Percentiles rank a stretch among this genome's conserved stretches.
These are phyloP conservation scores for Dillenia turbinata DNA, from an alignment of 164 flowering plant species.

Conservation along the genomic window DNA sequence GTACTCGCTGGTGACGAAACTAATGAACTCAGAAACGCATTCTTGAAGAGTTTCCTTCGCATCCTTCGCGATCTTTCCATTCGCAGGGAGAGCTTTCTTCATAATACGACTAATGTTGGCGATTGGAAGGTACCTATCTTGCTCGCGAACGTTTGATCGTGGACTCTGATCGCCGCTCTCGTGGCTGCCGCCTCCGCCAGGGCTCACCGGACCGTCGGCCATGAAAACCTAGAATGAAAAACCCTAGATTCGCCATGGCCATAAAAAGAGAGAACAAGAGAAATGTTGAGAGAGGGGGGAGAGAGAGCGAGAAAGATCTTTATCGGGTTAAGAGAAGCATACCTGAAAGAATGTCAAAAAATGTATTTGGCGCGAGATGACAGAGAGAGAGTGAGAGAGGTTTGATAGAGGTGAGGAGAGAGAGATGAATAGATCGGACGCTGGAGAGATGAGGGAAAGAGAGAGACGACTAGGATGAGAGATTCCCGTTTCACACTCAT, in stretches of 20 bases:
- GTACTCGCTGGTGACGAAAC: constrained; percentile 44
- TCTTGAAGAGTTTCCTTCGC: constrained; percentile 46
- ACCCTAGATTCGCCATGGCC: constrained; percentile 12
- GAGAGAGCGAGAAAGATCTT: neutral
- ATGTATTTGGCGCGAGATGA: constrained; percentile 23
- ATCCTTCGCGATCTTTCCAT: constrained; percentile 45
- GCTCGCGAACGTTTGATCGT: constrained; percentile 33
- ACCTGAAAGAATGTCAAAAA: neutral
- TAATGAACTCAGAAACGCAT: constrained; percentile 42
- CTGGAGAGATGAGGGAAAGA: constrained; percentile 26
- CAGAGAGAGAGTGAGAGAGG: neutral
- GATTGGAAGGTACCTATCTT: constrained; percentile 38
- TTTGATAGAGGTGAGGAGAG: neutral
- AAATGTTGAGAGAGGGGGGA: neutral
- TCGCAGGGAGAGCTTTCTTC: constrained; percentile 42
- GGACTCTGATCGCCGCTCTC: constrained; percentile 38
- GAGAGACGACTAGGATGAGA: constrained; percentile 24
- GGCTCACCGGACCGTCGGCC: constrained; percentile 36
- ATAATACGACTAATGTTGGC: constrained; percentile 45
- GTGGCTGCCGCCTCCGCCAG: constrained; percentile 36
- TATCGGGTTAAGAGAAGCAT: neutral
- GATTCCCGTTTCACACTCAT: neutral
- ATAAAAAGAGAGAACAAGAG: neutral
- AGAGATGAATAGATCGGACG: constrained; percentile 28
- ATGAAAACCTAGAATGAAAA: constrained; percentile 8